Evolutionary conservation across 2,329 filamentous ascomycete species (phyloP), one percentile per base, ranked within the genome.

Genomic region (Sporothrix inflata): DNA sequence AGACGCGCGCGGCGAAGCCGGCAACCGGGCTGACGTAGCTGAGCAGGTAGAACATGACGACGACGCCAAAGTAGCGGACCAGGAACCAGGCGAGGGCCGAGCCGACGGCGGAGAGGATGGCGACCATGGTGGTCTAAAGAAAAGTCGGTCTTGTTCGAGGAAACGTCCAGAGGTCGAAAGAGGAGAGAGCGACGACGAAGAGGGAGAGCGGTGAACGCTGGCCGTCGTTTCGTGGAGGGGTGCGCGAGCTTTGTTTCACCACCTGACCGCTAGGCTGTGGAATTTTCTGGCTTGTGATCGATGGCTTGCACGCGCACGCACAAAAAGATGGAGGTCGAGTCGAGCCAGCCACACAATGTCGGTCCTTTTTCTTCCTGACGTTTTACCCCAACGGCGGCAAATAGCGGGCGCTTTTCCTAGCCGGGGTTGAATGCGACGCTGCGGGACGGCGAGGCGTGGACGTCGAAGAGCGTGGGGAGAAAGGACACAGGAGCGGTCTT

Each of bases 1-100:
- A 84, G 68, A 86, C 83, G 79, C 93, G 92, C 76, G 91, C 92
- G 77, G 85, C 86, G 83, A 93, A 95, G 79, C 85, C 87, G 69
- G 88, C 87, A 73, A 86, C 84, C 74, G 89, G 87, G 57, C 88
- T 77, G 76, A 87, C 81, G 76, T 86, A 80, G 73, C 89, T 90
- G 74, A 91, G 80, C 81, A 89, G 82, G 83, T 90, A 92, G 85
- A 92, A 86, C 78, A 81, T 80, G 76, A 86, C 57, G 73, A 83
- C 85, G 75, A 89, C 81, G 79, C 80, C 84, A 76, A 81, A 76
- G 79, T 89, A 90, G 77, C 83, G 85, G 74, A 80, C 80, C 74
- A 86, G 76, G 79, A 87, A 86, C 80, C 86, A 86, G 78, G 75
- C 77, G 74, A 84, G 72, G 78, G 81, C 80, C 30, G 71, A 49